Base-by-base conservation (phyloP, 208 protist genomes). In the Phytomonas sp. region DNA sequence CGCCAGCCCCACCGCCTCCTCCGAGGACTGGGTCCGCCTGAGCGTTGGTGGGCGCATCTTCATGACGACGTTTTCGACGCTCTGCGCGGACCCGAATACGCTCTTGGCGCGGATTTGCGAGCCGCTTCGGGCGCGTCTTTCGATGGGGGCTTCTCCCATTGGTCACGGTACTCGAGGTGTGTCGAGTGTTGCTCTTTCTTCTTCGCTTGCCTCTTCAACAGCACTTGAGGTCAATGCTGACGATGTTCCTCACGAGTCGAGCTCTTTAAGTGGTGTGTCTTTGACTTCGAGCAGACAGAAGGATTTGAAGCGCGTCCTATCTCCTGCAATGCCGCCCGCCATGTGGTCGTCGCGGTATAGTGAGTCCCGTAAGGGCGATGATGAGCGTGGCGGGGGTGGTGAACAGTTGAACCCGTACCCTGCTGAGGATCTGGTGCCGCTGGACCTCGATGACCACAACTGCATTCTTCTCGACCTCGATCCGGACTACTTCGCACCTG, bases 391-490 rank as follows among this genome's bases (percentile, higher is more conserved):
- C 0, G 70, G 67, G 15, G 75, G 69, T 37, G 75, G 75, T 1
- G 75, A 79, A 61, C 67, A 36, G 17, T 62, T 79, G 0, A 79
- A 64, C 36, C 78, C 70, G 28, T 68, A 73, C 40, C 65, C 72
- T 33, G 37, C 70, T 11, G 15, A 60, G 32, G 62, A 66, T 43
- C 9, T 40, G 36, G 62, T 81, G 23, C 78, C 79, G 40, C 70
- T 93, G 17, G 88, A 94, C 75, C 68, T 40, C 20, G 91, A 94
- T 61, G 74, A 63, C 29, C 69, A 90, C 71, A 77, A 74, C 70
- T 78, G 76, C 53, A 83, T 94, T 36, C 71, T 96, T 31, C 80
- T 96, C 30, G 91, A 96, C 71, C 74, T 89, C 40, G 91, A 96
- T 68, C 81, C 86, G 0, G 71, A 86, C 32, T 93, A 89, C 78